These are phyloP conservation scores for Panicum hallii DNA, from an alignment of 202 grass and related monocot genomes.

Conservation along the genomic window DNA sequence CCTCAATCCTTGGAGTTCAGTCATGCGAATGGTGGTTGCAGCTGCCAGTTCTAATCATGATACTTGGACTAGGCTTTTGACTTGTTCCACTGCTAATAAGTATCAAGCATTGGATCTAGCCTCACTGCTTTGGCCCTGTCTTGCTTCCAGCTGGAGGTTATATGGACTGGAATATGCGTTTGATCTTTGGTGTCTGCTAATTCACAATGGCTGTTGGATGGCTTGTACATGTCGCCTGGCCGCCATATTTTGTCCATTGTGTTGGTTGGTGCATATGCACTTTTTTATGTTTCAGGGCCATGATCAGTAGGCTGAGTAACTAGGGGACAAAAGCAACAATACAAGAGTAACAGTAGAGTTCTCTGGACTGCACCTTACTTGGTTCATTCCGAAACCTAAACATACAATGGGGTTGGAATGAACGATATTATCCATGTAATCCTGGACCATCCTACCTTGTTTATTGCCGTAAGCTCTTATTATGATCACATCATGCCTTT, in stretches of 20 bases:
- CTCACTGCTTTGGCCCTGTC: neutral
- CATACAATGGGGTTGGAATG: neutral
- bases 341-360: neutral
- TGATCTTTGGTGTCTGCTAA: neutral
- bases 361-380: conserved; percentile 10
- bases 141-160: neutral
- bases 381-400: conserved; percentile 4
- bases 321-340: conserved; percentile 12
- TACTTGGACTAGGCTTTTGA: neutral
- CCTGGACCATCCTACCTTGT: conserved; percentile 2
- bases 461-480: conserved; percentile 2
- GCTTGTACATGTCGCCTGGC: conserved; percentile 23
- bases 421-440: conserved; percentile 2
- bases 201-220: neutral
- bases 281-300: conserved; percentile 18
- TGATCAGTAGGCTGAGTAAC: conserved; percentile 22
- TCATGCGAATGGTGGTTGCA: neutral
- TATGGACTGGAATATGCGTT: neutral
- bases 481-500: neutral
- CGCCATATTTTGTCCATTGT: conserved; percentile 8
- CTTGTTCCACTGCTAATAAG: neutral
- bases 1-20: neutral
- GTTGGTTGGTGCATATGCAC: neutral
- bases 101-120: conserved; percentile 3
- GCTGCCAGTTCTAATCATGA: too few relatives aligned